Conservation (phyloP, 1,284 basidiomycete genomes). For the Irpex sp. region DNA sequence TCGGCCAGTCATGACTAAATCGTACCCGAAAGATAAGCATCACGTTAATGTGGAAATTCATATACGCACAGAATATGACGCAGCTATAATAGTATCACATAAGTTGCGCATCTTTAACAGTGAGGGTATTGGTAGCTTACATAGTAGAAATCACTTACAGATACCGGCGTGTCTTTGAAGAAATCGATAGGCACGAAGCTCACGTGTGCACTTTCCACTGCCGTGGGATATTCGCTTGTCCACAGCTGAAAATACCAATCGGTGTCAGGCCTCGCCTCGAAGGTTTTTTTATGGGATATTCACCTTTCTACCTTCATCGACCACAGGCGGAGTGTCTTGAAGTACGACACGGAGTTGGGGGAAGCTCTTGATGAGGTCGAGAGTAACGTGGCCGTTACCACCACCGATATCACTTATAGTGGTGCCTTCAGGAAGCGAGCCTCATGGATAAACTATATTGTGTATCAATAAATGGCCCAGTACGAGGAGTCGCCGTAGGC, state of each 20-base stretch:
- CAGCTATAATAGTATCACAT: background rate
- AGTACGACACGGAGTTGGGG: background rate
- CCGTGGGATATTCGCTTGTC: background rate
- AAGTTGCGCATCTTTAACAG: background rate
- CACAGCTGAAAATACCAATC: background rate
- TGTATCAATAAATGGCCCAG: too few relatives aligned
- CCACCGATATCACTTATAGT: background rate
- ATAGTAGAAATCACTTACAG: background rate
- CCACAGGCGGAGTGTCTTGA: background rate
- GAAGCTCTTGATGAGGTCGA: background rate
- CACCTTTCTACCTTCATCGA: background rate
- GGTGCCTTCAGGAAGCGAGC: background rate
- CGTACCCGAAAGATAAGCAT: background rate
- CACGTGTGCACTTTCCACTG: background rate
- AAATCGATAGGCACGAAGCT: background rate
- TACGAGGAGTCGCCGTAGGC: too few relatives aligned
- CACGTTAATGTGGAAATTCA: background rate
- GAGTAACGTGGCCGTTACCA: background rate
- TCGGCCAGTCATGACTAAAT: background rate
- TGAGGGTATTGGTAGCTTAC: background rate
- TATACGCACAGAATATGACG: background rate
- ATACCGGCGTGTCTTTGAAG: background rate
- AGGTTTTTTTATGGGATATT: background rate
- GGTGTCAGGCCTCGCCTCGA: too few relatives aligned
- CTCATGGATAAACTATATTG: background rate